Base-by-base conservation (phyloP, 2,329 filamentous ascomycete genomes). In the Cercospora sojina region DNA sequence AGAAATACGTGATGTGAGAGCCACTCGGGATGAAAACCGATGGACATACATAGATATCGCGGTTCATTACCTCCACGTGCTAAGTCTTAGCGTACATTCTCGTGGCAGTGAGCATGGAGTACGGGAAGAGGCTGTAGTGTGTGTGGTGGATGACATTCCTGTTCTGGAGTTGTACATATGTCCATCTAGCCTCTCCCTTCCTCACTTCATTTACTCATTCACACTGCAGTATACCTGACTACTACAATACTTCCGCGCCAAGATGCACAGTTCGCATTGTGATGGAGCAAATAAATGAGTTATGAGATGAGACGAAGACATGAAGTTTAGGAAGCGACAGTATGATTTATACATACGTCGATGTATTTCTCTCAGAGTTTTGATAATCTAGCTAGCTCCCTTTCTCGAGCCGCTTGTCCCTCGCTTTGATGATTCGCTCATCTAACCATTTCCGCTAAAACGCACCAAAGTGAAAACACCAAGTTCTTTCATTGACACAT, bases 401-500 rank as follows among this genome's bases (percentile, higher is more conserved):
- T 41, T 32, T 43, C 9, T 38, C 25, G 35, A 63, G 60, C 49
- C 25, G 60, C 60, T 63, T 56, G 7, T 49, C 27, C 47, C 47
- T 27, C 47, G 47, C 31, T 23, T 51, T 27, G 18, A 32, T 57
- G 18, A 35, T 12, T 35, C 31, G 4, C 57, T 41, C 56, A 16
- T 67, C 64, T 68, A 63, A 63, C 49, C 60, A 27, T 51, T 27
- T 41, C 66, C 67, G 68, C 69, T 70, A 41, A 64, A 70, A 67
- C 69, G 69, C 69, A 41, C 59, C 62, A 68, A 56, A 58, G 27
- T 27, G 51, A 62, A 64, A 70, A 43, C 38, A 59, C 62, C 43
- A 64, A 47, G 41, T 31, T 23, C 59, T 32, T 65, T 68, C 64
- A 60, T 67, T 18, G 59, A 59, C 62, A 51, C 38, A 20, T 64